Evolutionary conservation across 2,329 filamentous ascomycete species (phyloP).

Genomic region (Juglanconis sp.): DNA sequence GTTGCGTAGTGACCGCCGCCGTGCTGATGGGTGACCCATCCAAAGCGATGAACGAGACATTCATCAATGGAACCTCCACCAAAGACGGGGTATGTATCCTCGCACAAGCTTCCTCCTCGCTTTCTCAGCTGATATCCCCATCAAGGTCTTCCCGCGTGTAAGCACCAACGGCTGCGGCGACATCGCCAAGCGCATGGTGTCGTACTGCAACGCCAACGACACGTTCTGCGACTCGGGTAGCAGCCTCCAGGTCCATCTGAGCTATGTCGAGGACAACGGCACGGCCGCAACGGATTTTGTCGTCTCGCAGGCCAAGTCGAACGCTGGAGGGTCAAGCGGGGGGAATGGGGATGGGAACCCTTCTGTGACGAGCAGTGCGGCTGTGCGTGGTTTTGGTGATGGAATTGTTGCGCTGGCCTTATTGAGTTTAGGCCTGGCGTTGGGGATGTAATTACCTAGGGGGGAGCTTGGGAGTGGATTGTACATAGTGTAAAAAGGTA

Average conservation of each 20-base stretch:
- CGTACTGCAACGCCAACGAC: constrained; percentile 26
- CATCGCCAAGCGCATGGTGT: constrained; percentile 22
- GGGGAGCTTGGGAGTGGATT: neutral
- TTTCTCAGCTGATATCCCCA: neutral
- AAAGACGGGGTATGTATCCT: constrained; percentile 20
- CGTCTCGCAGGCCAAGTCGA: constrained; percentile 19
- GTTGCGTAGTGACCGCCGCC: constrained; percentile 21
- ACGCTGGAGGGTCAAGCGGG: neutral
- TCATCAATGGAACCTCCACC: constrained; percentile 22
- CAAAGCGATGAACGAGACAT: constrained; percentile 17
- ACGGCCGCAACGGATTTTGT: constrained; percentile 23
- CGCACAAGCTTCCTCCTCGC: neutral
- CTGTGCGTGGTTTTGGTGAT: neutral
- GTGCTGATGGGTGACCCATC: constrained; percentile 25
- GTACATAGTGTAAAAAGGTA: no score
- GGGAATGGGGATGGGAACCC: neutral
- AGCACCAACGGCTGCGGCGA: constrained; percentile 21
- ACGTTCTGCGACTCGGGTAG: constrained; percentile 25
- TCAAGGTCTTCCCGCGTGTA: constrained; percentile 24
- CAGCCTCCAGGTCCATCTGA: constrained; percentile 20
- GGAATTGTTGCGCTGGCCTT: neutral
- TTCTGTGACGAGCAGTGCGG: neutral
- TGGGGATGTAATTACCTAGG: neutral
- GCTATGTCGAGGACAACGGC: constrained; percentile 25
- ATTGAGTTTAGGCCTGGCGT: neutral